Percentiles rank a stretch among this genome's conserved stretches.
phyloP scores from a whole-genome alignment of 2,329 filamentous ascomycete species.

The Ceratocystis variospora region DNA sequence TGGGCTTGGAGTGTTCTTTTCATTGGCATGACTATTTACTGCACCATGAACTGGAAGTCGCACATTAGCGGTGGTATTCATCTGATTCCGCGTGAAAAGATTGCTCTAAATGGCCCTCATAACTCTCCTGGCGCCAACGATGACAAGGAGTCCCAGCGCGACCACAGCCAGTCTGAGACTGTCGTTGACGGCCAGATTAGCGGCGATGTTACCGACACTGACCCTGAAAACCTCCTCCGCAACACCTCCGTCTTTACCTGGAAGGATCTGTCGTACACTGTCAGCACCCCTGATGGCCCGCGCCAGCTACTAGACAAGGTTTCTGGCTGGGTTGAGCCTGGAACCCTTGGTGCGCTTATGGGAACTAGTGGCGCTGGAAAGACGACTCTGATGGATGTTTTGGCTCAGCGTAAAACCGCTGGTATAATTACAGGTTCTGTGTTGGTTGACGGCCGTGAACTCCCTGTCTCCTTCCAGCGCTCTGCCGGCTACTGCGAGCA shows the following conservation, averaged over 20 bases:
- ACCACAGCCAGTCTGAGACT: constrained; percentile 12
- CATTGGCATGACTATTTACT: constrained; percentile 42
- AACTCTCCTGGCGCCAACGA: constrained; percentile 28
- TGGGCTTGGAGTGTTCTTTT: constrained; percentile 51
- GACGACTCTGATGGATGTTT: constrained; percentile 69
- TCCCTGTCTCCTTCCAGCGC: constrained; percentile 62
- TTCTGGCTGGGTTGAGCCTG: constrained; percentile 71
- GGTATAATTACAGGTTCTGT: constrained; percentile 63
- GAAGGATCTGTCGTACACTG: constrained; percentile 57
- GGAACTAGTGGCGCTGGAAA: constrained; percentile 72
- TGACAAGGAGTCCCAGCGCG: constrained; percentile 34
- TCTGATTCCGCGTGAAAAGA: constrained; percentile 48
- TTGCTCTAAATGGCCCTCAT: constrained; percentile 26
- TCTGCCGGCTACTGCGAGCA: constrained; percentile 73
- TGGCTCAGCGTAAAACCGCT: constrained; percentile 67
- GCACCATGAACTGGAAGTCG: constrained; percentile 42
- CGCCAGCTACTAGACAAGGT: constrained; percentile 63
- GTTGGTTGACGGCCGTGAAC: constrained; percentile 57
- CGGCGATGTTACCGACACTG: constrained; percentile 2
- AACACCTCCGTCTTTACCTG: constrained; percentile 61
- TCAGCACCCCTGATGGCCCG: constrained; percentile 43
- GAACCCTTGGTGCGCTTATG: constrained; percentile 68
- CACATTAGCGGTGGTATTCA: constrained; percentile 40
- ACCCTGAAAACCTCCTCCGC: constrained; percentile 33
- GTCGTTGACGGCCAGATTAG: constrained; percentile 5